These are phyloP conservation scores for Xylariaceae sp. DNA, from an alignment of 2,329 filamentous ascomycete genomes.

Conservation along the genomic window DNA sequence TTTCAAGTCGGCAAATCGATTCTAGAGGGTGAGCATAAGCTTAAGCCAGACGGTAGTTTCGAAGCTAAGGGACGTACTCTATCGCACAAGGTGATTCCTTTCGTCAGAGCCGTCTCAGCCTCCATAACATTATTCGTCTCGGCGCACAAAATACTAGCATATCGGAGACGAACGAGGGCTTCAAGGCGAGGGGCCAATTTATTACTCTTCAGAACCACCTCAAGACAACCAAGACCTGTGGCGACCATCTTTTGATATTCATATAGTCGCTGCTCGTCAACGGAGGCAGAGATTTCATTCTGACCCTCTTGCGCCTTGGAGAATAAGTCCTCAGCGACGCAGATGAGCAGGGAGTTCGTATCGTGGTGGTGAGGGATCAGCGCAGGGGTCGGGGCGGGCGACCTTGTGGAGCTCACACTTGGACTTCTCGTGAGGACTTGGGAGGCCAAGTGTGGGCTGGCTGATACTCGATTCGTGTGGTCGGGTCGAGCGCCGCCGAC, in stretches of 20 bases:
- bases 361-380: constrained; percentile 45
- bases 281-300: constrained; percentile 44
- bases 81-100: constrained; percentile 66
- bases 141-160: constrained; percentile 66
- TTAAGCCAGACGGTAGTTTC: constrained; percentile 4
- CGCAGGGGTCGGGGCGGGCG: constrained; percentile 29
- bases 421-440: constrained; percentile 29
- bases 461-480: constrained; percentile 26
- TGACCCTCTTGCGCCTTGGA: constrained; percentile 58
- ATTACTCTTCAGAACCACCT: constrained; percentile 61
- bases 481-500: constrained; percentile 23
- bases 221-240: constrained; percentile 68
- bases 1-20: constrained; percentile 62
- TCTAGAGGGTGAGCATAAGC: constrained; percentile 35
- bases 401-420: constrained; percentile 32
- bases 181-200: constrained; percentile 62
- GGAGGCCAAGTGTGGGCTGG: constrained; percentile 29
- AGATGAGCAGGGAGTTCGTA: constrained; percentile 58
- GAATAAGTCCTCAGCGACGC: constrained; percentile 74
- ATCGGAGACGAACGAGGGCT: constrained; percentile 64
- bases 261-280: constrained; percentile 50
- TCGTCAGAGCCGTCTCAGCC: constrained; percentile 67
- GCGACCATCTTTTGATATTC: constrained; percentile 70
- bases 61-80: constrained; percentile 41
- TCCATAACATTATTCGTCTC: constrained; percentile 75